phyloP scores from a whole-genome alignment of 208 protist species.

The Leishmania guyanensis region DNA sequence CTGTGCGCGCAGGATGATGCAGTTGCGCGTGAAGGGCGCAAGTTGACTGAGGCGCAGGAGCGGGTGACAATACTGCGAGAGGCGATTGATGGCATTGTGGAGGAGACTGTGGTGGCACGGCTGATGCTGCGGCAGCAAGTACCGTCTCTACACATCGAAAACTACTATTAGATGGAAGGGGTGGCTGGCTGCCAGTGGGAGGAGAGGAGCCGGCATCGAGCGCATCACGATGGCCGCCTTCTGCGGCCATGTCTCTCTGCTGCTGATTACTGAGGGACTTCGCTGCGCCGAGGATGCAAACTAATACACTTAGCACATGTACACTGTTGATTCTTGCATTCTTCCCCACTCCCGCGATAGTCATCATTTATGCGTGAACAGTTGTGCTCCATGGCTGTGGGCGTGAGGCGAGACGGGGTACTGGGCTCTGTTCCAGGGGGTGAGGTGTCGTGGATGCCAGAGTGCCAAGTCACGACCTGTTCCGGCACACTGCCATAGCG shows the following conservation, averaged over 20 bases:
- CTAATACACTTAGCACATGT: not conserved
- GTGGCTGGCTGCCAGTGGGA: not conserved
- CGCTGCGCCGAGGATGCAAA: not conserved
- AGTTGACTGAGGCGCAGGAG: constrained; percentile 66
- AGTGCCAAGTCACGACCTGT: not conserved
- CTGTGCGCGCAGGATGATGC: constrained; percentile 45
- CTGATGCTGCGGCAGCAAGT: constrained; percentile 74
- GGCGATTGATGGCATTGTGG: constrained; percentile 70
- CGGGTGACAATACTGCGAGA: constrained; percentile 55
- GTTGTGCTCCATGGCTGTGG: not conserved
- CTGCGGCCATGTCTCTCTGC: not conserved
- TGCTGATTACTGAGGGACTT: not conserved
- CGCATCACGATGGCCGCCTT: not conserved
- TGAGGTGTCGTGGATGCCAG: not conserved
- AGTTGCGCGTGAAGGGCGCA: constrained; percentile 30
- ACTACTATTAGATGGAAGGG: constrained; percentile 47
- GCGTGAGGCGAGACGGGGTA: not conserved
- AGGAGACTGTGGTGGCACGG: constrained; percentile 53
- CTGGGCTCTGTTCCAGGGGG: no score
- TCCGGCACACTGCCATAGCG: not conserved
- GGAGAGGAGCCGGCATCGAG: not conserved
- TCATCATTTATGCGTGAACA: not conserved
- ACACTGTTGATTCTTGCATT: constrained; percentile 3
- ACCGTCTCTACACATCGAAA: constrained; percentile 78
- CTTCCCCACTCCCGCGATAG: not conserved